Evolutionary conservation across 805 yeast genomes (phyloP), one percentile per base, ranked within the genome.

Genomic region (Lipomyces yamadae): DNA sequence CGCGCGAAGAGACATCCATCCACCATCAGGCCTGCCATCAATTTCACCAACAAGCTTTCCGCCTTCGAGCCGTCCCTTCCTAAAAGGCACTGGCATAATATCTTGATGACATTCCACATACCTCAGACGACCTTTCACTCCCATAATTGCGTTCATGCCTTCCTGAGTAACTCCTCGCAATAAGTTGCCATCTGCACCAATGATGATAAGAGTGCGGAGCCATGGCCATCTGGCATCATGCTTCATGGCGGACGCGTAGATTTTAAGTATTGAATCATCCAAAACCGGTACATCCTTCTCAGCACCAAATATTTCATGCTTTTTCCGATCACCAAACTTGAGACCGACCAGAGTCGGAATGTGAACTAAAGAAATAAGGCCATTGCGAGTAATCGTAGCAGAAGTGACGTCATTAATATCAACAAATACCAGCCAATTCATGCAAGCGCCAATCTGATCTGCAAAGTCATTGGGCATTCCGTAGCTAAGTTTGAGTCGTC

Each of bases 1-100:
- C 18, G 48, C 48, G 48, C 48, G 48, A 11, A 42, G 48, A n/a
- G 48, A 42, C 48, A 42, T 42, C 48, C 48, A 42, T 42, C 48
- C 48, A 7, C 48, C 48, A 42, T 5, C 24, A 42, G 48, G 24
- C n/a, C 48, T 18, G 2, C 48, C 24, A 42, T 42, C 48, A 15
- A 15, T 5, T 42, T 15, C 48, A n/a, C 48, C 48, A n/a, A 15
- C 8, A 42, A 42, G 48, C n/a, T n/a, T 15, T 42, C 48, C 48
- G 8, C 48, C 24, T n/a, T 4, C 48, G 48, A 42, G 24, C 48
- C 7, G 48, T 15, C 48, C 48, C 18, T 42, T n/a, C 48, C 48
- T 42, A 24, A 42, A 42, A 2, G 48, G n/a, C 48, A 42, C 18
- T 15, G 48, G 48, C 10, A 42, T 42, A 42, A 42, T 18, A 42